phyloP scores from a whole-genome alignment of 2,329 filamentous ascomycete species.

The Ascosphaera pollenicola region DNA sequence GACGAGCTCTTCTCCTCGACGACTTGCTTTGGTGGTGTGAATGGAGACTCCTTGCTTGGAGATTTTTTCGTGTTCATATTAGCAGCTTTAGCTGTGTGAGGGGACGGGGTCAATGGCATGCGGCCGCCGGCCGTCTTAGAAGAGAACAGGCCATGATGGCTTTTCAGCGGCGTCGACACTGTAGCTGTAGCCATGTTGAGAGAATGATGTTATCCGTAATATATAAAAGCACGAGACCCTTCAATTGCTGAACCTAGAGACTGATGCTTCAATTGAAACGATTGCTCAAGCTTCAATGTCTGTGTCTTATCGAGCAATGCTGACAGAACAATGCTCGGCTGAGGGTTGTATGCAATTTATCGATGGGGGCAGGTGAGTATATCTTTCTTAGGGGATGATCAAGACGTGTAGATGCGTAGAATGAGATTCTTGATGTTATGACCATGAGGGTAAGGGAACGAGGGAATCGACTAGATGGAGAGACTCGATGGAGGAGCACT shows the following conservation, averaged over 20 bases:
- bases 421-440: background rate
- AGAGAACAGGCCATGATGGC: slow-evolving; percentile 80
- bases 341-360: slow-evolving; percentile 9
- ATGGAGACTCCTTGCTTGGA: slow-evolving; percentile 47
- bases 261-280: slow-evolving; percentile 3
- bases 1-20: slow-evolving; percentile 19
- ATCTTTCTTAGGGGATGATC: background rate
- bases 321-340: slow-evolving; percentile 1
- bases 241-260: slow-evolving; percentile 11
- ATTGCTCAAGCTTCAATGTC: slow-evolving; percentile 8
- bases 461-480: background rate
- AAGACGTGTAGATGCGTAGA: background rate
- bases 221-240: slow-evolving; percentile 8
- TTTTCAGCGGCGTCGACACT: slow-evolving; percentile 84
- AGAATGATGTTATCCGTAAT: slow-evolving; percentile 6
- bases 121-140: slow-evolving; percentile 83
- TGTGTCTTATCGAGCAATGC: background rate
- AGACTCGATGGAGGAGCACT: background rate
- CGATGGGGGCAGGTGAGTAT: slow-evolving; percentile 1
- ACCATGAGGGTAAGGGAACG: background rate
- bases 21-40: slow-evolving; percentile 46
- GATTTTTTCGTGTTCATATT: slow-evolving; percentile 22
- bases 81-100: slow-evolving; percentile 35
- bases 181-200: slow-evolving; percentile 56
- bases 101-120: slow-evolving; percentile 85